Base-by-base conservation (phyloP, 306 rosid genomes). In the Fagus crenata region DNA sequence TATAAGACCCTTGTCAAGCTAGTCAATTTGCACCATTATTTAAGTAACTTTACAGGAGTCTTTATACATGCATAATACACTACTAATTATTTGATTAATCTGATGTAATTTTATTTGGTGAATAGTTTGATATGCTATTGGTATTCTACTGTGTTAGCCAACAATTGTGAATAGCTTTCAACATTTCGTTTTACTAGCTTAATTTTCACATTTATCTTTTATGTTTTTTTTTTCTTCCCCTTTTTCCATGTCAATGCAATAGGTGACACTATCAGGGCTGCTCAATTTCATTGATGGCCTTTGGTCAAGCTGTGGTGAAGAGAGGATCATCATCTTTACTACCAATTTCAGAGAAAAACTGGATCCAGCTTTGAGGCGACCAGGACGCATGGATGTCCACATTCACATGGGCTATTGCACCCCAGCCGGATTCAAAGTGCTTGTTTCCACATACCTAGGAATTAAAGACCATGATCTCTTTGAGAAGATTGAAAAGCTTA, bases 301-400 rank as follows among this genome's bases (percentile, higher is more conserved):
- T 33, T 86, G 89, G 89, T 86, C 89, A 70, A 86, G 77, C 42
- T 86, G 84, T 67, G 89, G 85, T 3, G 87, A 86, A 33, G 89
- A 80, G 74, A 80, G 87, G 74, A 78, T 86, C 33, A 81, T 86
- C 72, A 79, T 86, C n/a, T 86, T 86, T 59, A 86, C 89, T 11
- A 86, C 87, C 6, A 86, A 86, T 75, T 87, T 81, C 41, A 79
- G 73, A 64, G 90, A 84, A 1, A 84, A 72, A 73, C 80, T 86
- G 58, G 87, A 84, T 28, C 76, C 81, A 1, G 86, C 87, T 0
- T 69, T 86, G 64, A 35, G 78, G 31, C 86, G 89, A 2, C 87
- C 78, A 5, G 85, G 87, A 55, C 82, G 85, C 49, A 83, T 86
- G 85, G 86, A 86, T 17, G 86, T 86, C 69, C 89, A 86, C 31